Conservation (phyloP, 305 asterid species). For the Andrographis paniculata region DNA sequence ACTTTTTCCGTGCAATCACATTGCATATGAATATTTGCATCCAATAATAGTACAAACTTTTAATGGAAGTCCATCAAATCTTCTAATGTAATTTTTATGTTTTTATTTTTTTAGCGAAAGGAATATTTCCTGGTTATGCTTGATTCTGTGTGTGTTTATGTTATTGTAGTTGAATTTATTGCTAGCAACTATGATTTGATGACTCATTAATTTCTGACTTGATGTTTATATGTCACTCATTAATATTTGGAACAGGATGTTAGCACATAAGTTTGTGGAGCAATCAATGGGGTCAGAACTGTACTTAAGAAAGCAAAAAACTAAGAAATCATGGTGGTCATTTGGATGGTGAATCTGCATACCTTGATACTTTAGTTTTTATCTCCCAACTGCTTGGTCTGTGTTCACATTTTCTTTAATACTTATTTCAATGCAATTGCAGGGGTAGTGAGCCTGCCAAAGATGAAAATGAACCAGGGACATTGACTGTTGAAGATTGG, state of each 20-base stretch:
- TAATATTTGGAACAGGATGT: constrained; percentile 55
- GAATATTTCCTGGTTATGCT: no score
- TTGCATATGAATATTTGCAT: no score
- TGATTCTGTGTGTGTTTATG: no score
- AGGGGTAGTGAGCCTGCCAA: constrained; percentile 60
- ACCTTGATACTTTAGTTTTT: constrained; percentile 11
- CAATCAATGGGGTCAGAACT: constrained; percentile 60
- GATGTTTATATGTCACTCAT: constrained; percentile 5
- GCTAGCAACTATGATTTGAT: constrained; percentile 15
- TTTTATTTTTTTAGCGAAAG: not conserved
- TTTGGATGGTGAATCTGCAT: constrained; percentile 70
- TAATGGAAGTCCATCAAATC: not conserved
- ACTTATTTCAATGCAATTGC: constrained; percentile 22
- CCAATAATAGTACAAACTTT: no score
- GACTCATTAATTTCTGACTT: constrained; percentile 15
- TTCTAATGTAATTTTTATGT: constrained; percentile 7
- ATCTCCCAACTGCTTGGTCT: constrained; percentile 10
- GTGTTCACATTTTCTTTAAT: constrained; percentile 18
- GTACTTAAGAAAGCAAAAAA: constrained; percentile 41
- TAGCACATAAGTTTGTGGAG: constrained; percentile 94
- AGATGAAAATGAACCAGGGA: constrained; percentile 77
- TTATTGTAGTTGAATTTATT: no score
- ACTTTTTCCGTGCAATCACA: no score
- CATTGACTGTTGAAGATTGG: constrained; percentile 87
- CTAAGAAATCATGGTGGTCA: constrained; percentile 88